These are phyloP conservation scores for Picochlorum sp. DNA, from an alignment of 139 green algal species.

Conservation along the genomic window DNA sequence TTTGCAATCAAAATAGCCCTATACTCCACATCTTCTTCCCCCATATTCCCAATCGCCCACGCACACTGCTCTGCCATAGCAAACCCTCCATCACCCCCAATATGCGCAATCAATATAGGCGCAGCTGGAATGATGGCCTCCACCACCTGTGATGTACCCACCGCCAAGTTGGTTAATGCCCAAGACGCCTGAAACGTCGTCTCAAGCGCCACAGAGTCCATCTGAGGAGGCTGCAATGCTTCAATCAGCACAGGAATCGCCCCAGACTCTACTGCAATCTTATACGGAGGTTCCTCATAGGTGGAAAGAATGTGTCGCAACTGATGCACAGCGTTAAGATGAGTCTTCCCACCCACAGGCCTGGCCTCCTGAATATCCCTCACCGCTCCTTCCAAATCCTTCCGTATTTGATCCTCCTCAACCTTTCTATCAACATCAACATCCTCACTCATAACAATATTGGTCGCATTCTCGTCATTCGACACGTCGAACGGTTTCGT, in stretches of 20 bases:
- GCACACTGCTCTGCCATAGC: constrained; percentile 41
- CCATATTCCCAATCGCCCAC: constrained; percentile 42
- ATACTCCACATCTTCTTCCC: constrained; percentile 29
- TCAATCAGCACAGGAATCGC: constrained; percentile 22
- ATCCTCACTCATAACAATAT: neutral
- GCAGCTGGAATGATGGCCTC: constrained; percentile 30
- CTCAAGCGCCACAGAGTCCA: constrained; percentile 12
- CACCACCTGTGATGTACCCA: constrained; percentile 23
- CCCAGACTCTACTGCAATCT: constrained; percentile 7
- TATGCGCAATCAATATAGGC: constrained; percentile 33
- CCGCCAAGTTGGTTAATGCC: constrained; percentile 38
- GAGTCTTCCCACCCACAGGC: constrained; percentile 9
- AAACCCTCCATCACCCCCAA: constrained; percentile 26
- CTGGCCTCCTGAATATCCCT: constrained; percentile 4
- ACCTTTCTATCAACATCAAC: no score
- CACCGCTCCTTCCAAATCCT: constrained; percentile 3
- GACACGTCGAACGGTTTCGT: neutral
- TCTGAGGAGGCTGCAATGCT: constrained; percentile 20
- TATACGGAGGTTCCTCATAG: constrained; percentile 9
- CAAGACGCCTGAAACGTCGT: constrained; percentile 39
- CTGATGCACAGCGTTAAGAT: constrained; percentile 13
- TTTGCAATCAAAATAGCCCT: constrained; percentile 30
- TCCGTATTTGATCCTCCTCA: neutral
- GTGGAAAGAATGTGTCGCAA: constrained; percentile 26
- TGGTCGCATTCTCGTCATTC: neutral